phyloP scores from a whole-genome alignment of 768 basidiomycete species.

The Boletus sp. region DNA sequence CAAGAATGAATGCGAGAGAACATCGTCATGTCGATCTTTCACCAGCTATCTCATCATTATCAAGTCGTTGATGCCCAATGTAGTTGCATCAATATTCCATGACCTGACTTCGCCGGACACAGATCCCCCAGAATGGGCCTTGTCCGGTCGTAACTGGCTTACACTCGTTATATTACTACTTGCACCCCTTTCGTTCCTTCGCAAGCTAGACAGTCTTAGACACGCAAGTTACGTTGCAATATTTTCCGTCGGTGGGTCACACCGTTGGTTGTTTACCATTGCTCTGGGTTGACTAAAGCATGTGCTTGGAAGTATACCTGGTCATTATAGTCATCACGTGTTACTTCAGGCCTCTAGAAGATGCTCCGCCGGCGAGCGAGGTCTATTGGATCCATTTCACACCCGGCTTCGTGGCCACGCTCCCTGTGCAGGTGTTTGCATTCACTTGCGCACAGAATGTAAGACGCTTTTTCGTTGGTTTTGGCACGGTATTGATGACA shows the following conservation, averaged over 20 bases:
- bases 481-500: constrained; percentile 1
- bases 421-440: constrained; percentile 92
- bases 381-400: constrained; percentile 71
- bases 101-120: constrained; percentile 62
- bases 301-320: constrained; percentile 57
- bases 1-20: neutral
- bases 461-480: constrained; percentile 25
- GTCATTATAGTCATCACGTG: constrained; percentile 75
- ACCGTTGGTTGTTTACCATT: neutral
- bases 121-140: constrained; percentile 70
- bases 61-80: constrained; percentile 91
- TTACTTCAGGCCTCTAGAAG: constrained; percentile 72
- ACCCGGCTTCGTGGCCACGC: constrained; percentile 73
- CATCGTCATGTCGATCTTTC: neutral
- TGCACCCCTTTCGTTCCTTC: constrained; percentile 79
- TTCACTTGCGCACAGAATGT: constrained; percentile 95
- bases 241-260: constrained; percentile 75
- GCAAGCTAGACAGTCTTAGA: constrained; percentile 78
- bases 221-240: constrained; percentile 91
- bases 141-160: constrained; percentile 82
- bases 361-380: constrained; percentile 61
- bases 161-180: constrained; percentile 71
- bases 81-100: constrained; percentile 79
- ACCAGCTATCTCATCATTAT: constrained; percentile 84
- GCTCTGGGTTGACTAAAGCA: neutral